Percentiles rank a stretch among this genome's conserved stretches.
Conservation (phyloP, 305 asterid species). For the Fraxinus ornus region DNA sequence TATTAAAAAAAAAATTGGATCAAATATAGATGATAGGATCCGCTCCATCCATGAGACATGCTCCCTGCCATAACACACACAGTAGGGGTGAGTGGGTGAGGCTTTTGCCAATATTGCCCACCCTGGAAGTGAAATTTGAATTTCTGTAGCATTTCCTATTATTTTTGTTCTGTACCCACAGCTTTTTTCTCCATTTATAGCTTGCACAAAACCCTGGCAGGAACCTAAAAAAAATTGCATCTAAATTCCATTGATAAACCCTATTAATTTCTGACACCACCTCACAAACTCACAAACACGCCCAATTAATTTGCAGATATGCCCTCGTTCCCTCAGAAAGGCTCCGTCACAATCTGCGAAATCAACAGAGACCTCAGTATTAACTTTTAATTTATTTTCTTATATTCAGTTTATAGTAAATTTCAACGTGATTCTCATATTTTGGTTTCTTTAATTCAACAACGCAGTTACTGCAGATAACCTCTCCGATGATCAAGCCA, state of each 20-base stretch:
- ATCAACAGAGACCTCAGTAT: slow-evolving; percentile 80
- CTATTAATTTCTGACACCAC: slow-evolving; percentile 21
- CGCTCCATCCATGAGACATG: too few species aligned
- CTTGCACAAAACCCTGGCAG: slow-evolving; percentile 31
- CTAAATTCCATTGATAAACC: slow-evolving; percentile 32
- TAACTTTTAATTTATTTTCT: neutral
- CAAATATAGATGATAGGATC: too few species aligned
- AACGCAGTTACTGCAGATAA: slow-evolving; percentile 68
- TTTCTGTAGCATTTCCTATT: too few species aligned
- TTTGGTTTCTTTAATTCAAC: slow-evolving; percentile 13
- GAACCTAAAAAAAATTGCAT: slow-evolving; percentile 26
- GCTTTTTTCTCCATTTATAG: neutral
- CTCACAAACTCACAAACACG: neutral
- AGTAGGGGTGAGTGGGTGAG: too few species aligned
- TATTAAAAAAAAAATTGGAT: too few species aligned
- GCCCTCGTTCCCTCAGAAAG: slow-evolving; percentile 87
- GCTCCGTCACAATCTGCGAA: slow-evolving; percentile 81
- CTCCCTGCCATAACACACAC: too few species aligned
- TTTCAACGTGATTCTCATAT: neutral
- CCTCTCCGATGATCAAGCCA: slow-evolving; percentile 74
- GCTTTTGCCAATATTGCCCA: too few species aligned
- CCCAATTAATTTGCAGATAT: slow-evolving; percentile 23
- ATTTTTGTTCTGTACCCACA: too few species aligned
- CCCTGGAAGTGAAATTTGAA: too few species aligned
- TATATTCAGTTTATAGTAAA: neutral